A percentile compares a stretch with the other conserved stretches of the same genome.
phyloP scores from a whole-genome alignment of 2,329 filamentous ascomycete species.

The Alternaria rosae region DNA sequence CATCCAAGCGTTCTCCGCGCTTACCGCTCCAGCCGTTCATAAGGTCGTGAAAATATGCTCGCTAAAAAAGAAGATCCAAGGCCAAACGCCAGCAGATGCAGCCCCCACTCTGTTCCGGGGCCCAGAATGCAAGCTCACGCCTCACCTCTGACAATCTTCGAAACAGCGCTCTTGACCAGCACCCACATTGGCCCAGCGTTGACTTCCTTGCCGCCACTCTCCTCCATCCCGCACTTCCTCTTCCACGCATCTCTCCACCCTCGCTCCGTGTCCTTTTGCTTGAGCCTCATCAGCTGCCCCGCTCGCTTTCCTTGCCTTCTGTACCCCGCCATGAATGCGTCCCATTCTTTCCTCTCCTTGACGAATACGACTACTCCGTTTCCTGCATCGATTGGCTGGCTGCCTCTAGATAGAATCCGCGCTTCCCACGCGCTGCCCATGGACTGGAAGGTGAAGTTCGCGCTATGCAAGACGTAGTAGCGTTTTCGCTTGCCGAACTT shows the following conservation, averaged over 20 bases:
- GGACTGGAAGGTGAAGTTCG: conserved; percentile 27
- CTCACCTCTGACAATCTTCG: conserved; percentile 32
- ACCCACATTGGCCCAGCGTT: conserved; percentile 40
- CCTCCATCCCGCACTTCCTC: conserved; percentile 33
- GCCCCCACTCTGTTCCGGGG: neutral
- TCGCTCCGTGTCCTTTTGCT: conserved; percentile 31
- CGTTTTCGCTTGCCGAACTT: conserved; percentile 31
- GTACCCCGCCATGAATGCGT: conserved; percentile 33
- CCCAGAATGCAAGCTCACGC: conserved; percentile 19
- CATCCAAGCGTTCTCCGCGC: neutral
- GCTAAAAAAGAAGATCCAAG: conserved; percentile 3
- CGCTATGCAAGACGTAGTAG: conserved; percentile 33
- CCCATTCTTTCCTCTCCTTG: conserved; percentile 33
- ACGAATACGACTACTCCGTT: conserved; percentile 37
- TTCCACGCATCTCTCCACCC: conserved; percentile 34
- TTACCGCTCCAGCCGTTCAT: conserved; percentile 4
- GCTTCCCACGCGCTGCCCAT: conserved; percentile 32
- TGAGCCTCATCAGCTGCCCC: conserved; percentile 28
- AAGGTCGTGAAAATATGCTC: conserved; percentile 5
- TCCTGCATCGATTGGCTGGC: conserved; percentile 33
- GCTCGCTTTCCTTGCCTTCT: conserved; percentile 30
- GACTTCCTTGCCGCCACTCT: conserved; percentile 26
- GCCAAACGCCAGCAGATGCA: conserved; percentile 8
- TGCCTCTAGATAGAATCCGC: conserved; percentile 27
- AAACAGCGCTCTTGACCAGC: conserved; percentile 35